Percentiles rank a stretch among this genome's conserved stretches.
Evolutionary conservation across 2,329 filamentous ascomycete genomes (phyloP).

Genomic region (Fusarium burgessii): DNA sequence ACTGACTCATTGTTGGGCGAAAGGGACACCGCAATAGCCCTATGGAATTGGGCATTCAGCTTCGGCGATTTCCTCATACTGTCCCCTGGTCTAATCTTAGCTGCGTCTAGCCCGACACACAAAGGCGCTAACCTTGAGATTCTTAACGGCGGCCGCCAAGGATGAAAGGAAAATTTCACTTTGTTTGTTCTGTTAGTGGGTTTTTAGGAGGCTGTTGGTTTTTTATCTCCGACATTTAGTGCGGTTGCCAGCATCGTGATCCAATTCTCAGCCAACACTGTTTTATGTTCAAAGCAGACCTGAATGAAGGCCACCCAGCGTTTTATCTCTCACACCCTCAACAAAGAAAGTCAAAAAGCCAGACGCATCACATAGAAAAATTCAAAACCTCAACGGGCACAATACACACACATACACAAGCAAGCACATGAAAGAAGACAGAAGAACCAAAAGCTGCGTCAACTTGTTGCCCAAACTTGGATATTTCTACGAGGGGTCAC

Average conservation of each 20-base stretch:
- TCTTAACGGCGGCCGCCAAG: conserved; percentile 12
- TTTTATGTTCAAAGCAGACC: conserved; percentile 16
- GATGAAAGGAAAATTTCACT: conserved; percentile 8
- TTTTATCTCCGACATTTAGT: conserved; percentile 10
- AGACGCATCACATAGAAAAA: conserved; percentile 12
- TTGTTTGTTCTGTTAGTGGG: conserved; percentile 1
- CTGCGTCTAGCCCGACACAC: conserved; percentile 21
- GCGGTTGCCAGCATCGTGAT: background rate
- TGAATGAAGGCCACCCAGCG: background rate
- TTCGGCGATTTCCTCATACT: conserved; percentile 35
- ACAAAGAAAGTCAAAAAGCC: conserved; percentile 1
- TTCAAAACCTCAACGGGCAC: background rate
- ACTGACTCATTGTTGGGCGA: conserved; percentile 4
- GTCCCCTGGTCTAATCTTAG: conserved; percentile 29
- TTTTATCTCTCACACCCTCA: conserved; percentile 13
- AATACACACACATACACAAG: no score
- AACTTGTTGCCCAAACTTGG: conserved; percentile 2
- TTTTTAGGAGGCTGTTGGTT: conserved; percentile 3
- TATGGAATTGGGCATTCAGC: conserved; percentile 3
- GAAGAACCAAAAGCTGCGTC: background rate
- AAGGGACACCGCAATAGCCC: conserved; percentile 13
- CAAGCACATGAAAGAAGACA: background rate
- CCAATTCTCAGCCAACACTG: background rate
- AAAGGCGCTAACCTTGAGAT: conserved; percentile 19
- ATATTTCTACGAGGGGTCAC: background rate